A percentile compares a stretch with the other conserved stretches of the same genome.
Conservation (phyloP, 805 yeast species). For the Blastobotrys parvus region DNA sequence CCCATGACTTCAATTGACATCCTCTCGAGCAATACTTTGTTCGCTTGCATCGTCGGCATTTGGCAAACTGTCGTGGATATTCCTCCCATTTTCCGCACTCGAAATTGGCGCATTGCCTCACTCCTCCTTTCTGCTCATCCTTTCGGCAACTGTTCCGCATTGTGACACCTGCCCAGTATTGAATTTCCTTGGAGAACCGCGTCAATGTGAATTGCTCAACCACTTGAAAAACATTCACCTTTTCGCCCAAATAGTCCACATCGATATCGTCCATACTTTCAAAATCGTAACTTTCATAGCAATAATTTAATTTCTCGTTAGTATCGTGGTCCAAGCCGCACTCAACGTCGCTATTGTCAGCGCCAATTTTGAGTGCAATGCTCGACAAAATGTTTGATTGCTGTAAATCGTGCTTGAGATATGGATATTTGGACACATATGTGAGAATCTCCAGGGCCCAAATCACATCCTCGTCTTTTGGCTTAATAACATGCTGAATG, state of each 20-base stretch:
- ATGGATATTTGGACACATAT: constrained; percentile 84
- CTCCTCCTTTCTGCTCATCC: constrained; percentile 79
- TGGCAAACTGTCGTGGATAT: constrained; percentile 84
- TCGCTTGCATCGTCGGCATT: constrained; percentile 87
- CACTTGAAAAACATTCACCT: constrained; percentile 67
- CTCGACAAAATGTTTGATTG: constrained; percentile 67
- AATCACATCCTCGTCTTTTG: constrained; percentile 88
- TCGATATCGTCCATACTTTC: constrained; percentile 32
- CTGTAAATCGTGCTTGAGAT: constrained; percentile 64
- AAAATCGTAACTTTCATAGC: constrained; percentile 28
- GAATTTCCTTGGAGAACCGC: constrained; percentile 66
- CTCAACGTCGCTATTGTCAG: constrained; percentile 4
- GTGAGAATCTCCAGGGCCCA: constrained; percentile 92
- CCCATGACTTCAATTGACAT: constrained; percentile 90
- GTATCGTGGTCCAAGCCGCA: not conserved
- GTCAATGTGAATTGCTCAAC: constrained; percentile 83
- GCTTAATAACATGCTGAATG: constrained; percentile 43
- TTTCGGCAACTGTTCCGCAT: constrained; percentile 93
- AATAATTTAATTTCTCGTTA: constrained; percentile 7
- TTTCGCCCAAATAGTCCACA: constrained; percentile 35
- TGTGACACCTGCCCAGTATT: constrained; percentile 94
- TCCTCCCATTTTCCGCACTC: constrained; percentile 94
- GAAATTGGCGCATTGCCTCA: constrained; percentile 89
- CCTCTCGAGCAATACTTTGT: constrained; percentile 91
- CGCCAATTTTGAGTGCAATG: constrained; percentile 46